Percentiles rank a stretch among this genome's conserved stretches.
Evolutionary conservation across 2,329 filamentous ascomycete species (phyloP).

Genomic region (Rhexocercosporidium sp.): DNA sequence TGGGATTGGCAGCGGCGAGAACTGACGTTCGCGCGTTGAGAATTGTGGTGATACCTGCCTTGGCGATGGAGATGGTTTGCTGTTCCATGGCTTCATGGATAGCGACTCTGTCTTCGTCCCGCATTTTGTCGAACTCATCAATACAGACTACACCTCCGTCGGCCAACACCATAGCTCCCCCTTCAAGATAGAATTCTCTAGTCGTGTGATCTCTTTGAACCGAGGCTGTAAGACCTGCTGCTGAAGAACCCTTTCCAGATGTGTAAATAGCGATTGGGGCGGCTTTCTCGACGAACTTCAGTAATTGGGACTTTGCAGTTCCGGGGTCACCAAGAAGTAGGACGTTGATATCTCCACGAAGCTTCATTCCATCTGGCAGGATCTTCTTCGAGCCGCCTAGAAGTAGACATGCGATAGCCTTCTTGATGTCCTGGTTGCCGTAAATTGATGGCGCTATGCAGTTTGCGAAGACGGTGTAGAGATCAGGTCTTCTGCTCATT

Average conservation of each 20-base stretch:
- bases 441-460: constrained; percentile 98
- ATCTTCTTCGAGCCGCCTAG: constrained; percentile 98
- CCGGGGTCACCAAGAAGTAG: constrained; percentile 95
- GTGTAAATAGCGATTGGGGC: constrained; percentile 98
- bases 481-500: constrained; percentile 85
- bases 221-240: constrained; percentile 94
- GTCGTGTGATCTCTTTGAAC: constrained; percentile 93
- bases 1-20: constrained; percentile 92
- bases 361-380: constrained; percentile 93
- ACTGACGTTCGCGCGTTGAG: constrained; percentile 95
- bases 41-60: constrained; percentile 98
- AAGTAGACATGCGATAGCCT: constrained; percentile 90
- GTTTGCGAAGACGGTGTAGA: constrained; percentile 89
- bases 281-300: constrained; percentile 97
- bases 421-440: constrained; percentile 95
- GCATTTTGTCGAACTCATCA: constrained; percentile 99
- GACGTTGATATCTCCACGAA: constrained; percentile 98
- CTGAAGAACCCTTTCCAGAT: constrained; percentile 96
- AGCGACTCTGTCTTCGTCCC: constrained; percentile 94
- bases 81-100: constrained; percentile 99
- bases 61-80: constrained; percentile 98
- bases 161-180: constrained; percentile 96
- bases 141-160: constrained; percentile 98
- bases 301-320: constrained; percentile 94
- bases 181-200: constrained; percentile 96